Base-by-base conservation (phyloP, 345 rosid genomes). In the Sisymbrium altissimum region DNA sequence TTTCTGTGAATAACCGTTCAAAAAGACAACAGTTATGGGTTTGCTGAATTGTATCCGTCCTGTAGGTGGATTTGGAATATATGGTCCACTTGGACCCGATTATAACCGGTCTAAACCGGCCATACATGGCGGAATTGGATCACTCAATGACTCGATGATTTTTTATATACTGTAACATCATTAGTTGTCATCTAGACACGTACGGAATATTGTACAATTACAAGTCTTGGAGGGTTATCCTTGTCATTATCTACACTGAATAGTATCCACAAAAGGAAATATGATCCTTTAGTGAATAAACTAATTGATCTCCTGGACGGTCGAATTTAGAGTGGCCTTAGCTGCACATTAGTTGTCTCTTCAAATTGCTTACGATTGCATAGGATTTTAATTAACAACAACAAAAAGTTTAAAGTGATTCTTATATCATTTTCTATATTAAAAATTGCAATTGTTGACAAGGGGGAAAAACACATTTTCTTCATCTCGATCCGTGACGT, bases 321-420 rank as follows among this genome's bases (percentile, higher is more conserved):
- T n/a, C 70, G 74, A 19, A 35, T 76, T 32, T 15, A 29, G n/a
- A 60, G 29, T 54, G 53, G 75, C 48, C 75, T 63, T 76, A 45
- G 75, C 59, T 76, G 71, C 58, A 63, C 27, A 70, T 70, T 76
- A 70, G 60, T 70, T 70, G 75, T 76, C 80, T 48, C 71, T 76
- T 76, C 80, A 70, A 45, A 44, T 9, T 29, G 70, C 75, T 76
- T 62, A 76, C 80, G 80, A 36, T 63, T 64, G 75, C 71, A 14
- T 40, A n/a, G 32, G 64, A 52, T 56, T 68, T 55, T 21, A 61
- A 23, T 55, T 21, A 61, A 23, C 48, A 23, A 61, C 5, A 53
- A 53, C 58, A 13, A 48, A 58, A 18, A 17, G 0, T 39, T 60
- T 40, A 36, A 62, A 59, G 40, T 68, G 62, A 19, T 49, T 56